A percentile compares a stretch with the other conserved stretches of the same genome.
Conservation (phyloP, 257 asterid species). For the Galeopsis tetrahit region DNA sequence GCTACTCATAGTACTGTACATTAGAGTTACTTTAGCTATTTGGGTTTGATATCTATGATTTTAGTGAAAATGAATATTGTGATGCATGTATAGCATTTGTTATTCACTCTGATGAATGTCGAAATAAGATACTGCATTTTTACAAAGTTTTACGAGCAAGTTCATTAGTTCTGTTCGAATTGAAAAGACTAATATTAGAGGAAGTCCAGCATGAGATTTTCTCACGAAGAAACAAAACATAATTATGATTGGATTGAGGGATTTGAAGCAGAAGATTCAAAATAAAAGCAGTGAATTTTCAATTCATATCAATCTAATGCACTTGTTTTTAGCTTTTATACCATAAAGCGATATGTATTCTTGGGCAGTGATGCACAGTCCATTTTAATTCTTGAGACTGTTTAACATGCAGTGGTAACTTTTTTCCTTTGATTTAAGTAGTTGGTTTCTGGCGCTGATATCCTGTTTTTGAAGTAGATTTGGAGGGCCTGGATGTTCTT, state of each 20-base stretch:
- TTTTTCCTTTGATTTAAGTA: constrained; percentile 25
- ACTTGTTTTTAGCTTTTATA: not conserved
- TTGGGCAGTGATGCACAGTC: constrained; percentile 6
- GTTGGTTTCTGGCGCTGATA: constrained; percentile 24
- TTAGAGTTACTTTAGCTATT: constrained; percentile 15
- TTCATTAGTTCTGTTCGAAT: too few species aligned
- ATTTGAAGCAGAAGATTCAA: not conserved
- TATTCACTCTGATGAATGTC: not conserved
- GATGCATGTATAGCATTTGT: constrained; percentile 24
- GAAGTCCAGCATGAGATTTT: too few species aligned
- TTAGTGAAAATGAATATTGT: not conserved
- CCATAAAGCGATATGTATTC: constrained; percentile 9
- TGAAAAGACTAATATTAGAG: too few species aligned
- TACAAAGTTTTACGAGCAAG: not conserved
- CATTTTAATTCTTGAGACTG: constrained; percentile 19
- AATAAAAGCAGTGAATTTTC: not conserved
- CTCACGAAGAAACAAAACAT: too few species aligned
- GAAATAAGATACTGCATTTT: constrained; percentile 25
- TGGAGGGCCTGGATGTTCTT: constrained; percentile 51
- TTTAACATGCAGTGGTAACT: constrained; percentile 17
- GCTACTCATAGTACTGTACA: constrained; percentile 19
- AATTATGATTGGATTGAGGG: too few species aligned
- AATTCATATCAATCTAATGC: not conserved
- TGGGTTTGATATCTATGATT: constrained; percentile 17
- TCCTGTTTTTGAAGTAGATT: constrained; percentile 66